These are phyloP conservation scores for Colletotrichum viniferum DNA, from an alignment of 2,329 filamentous ascomycete genomes.

Conservation along the genomic window DNA sequence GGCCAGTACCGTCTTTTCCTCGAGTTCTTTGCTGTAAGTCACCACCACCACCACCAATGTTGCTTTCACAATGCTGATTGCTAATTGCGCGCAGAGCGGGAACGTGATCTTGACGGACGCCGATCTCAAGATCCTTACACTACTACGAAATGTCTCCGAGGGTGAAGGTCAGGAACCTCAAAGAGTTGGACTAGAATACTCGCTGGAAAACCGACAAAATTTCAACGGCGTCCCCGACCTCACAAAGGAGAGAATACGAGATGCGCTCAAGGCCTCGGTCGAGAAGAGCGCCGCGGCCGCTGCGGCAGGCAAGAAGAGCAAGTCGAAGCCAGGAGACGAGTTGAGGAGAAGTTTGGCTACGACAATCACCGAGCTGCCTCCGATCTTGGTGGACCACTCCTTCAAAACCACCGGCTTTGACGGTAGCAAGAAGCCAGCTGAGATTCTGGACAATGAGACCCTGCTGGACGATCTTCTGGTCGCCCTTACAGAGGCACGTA, in stretches of 20 bases:
- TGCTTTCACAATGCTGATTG: not conserved
- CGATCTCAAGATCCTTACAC: constrained; percentile 79
- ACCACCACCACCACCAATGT: not conserved
- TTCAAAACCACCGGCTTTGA: constrained; percentile 75
- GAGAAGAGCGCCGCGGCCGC: constrained; percentile 59
- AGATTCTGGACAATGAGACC: constrained; percentile 70
- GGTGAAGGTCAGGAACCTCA: constrained; percentile 86
- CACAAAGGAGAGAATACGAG: constrained; percentile 73
- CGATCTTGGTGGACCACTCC: constrained; percentile 85
- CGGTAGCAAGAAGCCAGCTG: constrained; percentile 66
- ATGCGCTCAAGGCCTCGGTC: constrained; percentile 70
- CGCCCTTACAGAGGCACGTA: constrained; percentile 73
- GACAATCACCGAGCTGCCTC: constrained; percentile 87
- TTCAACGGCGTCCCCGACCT: constrained; percentile 75
- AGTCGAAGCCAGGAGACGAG: constrained; percentile 75
- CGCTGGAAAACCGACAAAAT: constrained; percentile 83
- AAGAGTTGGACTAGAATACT: constrained; percentile 78
- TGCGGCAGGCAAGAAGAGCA: constrained; percentile 67
- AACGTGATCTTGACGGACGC: constrained; percentile 93
- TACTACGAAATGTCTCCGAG: constrained; percentile 81
- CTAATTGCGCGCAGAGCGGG: constrained; percentile 58
- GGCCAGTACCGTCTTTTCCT: constrained; percentile 86
- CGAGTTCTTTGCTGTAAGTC: constrained; percentile 82
- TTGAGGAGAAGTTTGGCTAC: constrained; percentile 81
- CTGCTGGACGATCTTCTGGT: constrained; percentile 70